Conservation (phyloP, 1,139 yeast species). For the Lodderomyces metapsilosis region DNA sequence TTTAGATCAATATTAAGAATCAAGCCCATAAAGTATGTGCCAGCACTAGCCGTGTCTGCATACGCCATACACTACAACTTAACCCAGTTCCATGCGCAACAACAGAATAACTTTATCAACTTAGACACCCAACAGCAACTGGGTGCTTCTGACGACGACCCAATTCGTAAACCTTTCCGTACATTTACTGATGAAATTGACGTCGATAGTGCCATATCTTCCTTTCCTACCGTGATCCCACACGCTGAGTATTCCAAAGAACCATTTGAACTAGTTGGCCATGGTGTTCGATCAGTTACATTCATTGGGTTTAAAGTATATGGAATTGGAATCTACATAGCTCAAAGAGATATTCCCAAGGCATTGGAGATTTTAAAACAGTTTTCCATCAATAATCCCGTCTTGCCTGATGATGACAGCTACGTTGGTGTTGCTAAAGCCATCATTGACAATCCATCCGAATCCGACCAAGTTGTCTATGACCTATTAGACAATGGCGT, state of each 20-base stretch:
- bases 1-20: slow-evolving; percentile 5
- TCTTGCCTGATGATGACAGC: not conserved
- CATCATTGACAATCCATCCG: slow-evolving; percentile 22
- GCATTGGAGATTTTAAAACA: slow-evolving; percentile 42
- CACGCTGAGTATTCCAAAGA: slow-evolving; percentile 19
- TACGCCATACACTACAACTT: slow-evolving; percentile 5
- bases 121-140: slow-evolving; percentile 8
- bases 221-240: slow-evolving; percentile 44
- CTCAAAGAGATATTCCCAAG: slow-evolving; percentile 51
- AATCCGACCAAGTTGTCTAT: slow-evolving; percentile 51
- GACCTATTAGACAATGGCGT: slow-evolving; percentile 60
- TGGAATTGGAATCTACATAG: slow-evolving; percentile 78
- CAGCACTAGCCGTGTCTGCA: slow-evolving; percentile 10
- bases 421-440: not conserved
- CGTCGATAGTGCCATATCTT: slow-evolving; percentile 51
- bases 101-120: slow-evolving; percentile 1
- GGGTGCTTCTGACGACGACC: too few relatives aligned
- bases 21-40: slow-evolving; percentile 4
- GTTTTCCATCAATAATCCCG: slow-evolving; percentile 12
- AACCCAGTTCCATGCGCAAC: not conserved
- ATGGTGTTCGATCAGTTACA: slow-evolving; percentile 81
- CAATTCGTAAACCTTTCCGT: slow-evolving; percentile 4
- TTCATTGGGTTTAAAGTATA: slow-evolving; percentile 82
- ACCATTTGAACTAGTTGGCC: slow-evolving; percentile 60
- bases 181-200: slow-evolving; percentile 19